Percentiles rank a stretch among this genome's conserved stretches.
Evolutionary conservation across 345 rosid species (phyloP).

Genomic region (Draba incana): DNA sequence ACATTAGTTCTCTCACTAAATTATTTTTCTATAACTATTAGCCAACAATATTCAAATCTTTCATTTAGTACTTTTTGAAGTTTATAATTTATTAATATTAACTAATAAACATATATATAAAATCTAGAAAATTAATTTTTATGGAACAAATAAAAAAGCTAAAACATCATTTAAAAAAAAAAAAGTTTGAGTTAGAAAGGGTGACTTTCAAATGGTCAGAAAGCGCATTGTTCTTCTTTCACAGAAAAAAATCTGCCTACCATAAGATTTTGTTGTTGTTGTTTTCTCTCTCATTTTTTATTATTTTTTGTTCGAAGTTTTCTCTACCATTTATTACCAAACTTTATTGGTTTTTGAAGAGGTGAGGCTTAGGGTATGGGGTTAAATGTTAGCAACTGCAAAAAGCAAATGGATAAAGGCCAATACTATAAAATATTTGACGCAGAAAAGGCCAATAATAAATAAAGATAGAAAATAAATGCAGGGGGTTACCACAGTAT

Average conservation of each 20-base stretch:
- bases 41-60: too few species aligned
- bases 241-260: not conserved
- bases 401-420: slow-evolving; percentile 10
- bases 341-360: slow-evolving; percentile 12
- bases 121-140: too few species aligned
- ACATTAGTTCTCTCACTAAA: too few species aligned
- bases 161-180: too few species aligned
- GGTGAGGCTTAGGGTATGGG: not conserved
- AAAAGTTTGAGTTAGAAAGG: not conserved
- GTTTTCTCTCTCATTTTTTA: not conserved
- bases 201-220: not conserved
- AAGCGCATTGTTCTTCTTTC: not conserved
- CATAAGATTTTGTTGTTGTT: not conserved
- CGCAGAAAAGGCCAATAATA: not conserved
- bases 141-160: too few species aligned
- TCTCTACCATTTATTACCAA: slow-evolving; percentile 19
- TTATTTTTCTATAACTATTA: too few species aligned
- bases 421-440: slow-evolving; percentile 13
- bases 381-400: slow-evolving; percentile 28
- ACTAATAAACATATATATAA: too few species aligned
- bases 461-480: slow-evolving; percentile 27
- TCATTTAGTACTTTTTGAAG: too few species aligned
- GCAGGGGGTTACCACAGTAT: slow-evolving; percentile 31
- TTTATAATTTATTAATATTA: too few species aligned
- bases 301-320: not conserved